Conservation (phyloP, 2,329 filamentous ascomycete species). For the Ploettnerulaceae sp. region DNA sequence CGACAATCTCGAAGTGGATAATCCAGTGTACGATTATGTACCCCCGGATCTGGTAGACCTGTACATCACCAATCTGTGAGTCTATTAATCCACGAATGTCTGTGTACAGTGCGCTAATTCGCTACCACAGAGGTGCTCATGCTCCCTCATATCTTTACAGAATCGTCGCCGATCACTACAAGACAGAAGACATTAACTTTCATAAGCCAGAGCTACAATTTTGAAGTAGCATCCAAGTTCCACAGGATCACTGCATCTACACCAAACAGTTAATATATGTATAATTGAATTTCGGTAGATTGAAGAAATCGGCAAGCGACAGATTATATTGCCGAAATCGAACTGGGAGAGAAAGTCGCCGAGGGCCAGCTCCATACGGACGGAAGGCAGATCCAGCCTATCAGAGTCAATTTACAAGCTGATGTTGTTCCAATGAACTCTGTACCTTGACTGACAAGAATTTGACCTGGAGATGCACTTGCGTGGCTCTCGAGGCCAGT, state of each 20-base stretch:
- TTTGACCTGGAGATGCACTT: too few species aligned
- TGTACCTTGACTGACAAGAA: too few species aligned
- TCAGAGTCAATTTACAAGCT: too few species aligned
- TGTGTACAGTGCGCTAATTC: conserved; percentile 11
- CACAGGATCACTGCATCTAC: background rate
- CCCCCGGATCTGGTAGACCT: conserved; percentile 70
- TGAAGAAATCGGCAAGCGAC: too few species aligned
- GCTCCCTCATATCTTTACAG: conserved; percentile 68
- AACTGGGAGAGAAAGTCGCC: too few species aligned
- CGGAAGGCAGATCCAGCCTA: too few species aligned
- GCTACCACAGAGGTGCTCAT: conserved; percentile 52
- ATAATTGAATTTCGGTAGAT: too few species aligned
- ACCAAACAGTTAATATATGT: background rate
- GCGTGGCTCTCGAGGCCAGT: too few species aligned
- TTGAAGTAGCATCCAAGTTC: conserved; percentile 11
- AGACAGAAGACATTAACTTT: conserved; percentile 64
- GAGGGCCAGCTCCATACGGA: too few species aligned
- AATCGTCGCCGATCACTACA: conserved; percentile 72
- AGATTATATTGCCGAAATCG: too few species aligned
- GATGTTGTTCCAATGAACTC: too few species aligned
- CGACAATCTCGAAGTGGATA: conserved; percentile 70
- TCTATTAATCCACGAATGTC: conserved; percentile 18
- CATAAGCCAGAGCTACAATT: conserved; percentile 37
- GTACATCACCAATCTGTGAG: conserved; percentile 81
- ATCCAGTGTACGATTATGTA: conserved; percentile 78